Base-by-base conservation (phyloP, 2,329 filamentous ascomycete species). In the Talaromyces sp. region DNA sequence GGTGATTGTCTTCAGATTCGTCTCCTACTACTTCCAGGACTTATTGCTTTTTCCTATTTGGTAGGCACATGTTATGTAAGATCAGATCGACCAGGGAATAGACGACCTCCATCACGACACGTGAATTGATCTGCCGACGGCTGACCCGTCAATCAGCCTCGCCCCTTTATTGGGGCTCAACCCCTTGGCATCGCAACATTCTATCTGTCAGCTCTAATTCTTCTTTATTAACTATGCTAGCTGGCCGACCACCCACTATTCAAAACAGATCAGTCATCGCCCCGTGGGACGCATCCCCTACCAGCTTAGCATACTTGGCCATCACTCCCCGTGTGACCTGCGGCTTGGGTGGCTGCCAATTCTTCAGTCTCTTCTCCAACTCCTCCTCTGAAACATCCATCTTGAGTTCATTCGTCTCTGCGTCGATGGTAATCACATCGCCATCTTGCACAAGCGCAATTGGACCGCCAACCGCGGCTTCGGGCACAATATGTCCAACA, bases 251-350 rank as follows among this genome's bases (percentile, higher is more conserved):
- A 7, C 25, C 7, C 25, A 28, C 7, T 28, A 28, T 11, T 40
- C 36, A 61, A 36, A 61, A 61, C 22, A 61, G n/a, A 35, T 96
- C 92, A 39, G 92, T 96, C 75, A 96, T 88, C 8, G 91, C 91
- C 5, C 93, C 93, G 67, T 93, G 89, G 71, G 88, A 93, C 10
- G 93, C 93, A 82, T 97, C 92, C 1, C 91, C 89, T 0, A 97
- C 93, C 67, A 97, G 74, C 43, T 83, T 78, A 6, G 89, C 89
- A 77, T 97, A 97, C 80, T 97, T 97, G 5, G 90, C 92, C 77
- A 97, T 70, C 40, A 88, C 87, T 39, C 93, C 93, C 57, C 93
- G 84, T 65, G 87, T 91, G 9, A 96, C 89, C 61, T 83, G 81
- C 68, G 85, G 84, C 68, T 77, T 80, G 0, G 91, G 91, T 33